phyloP scores from a whole-genome alignment of 441 rosid genomes.

The Gossypium schwendimanii region DNA sequence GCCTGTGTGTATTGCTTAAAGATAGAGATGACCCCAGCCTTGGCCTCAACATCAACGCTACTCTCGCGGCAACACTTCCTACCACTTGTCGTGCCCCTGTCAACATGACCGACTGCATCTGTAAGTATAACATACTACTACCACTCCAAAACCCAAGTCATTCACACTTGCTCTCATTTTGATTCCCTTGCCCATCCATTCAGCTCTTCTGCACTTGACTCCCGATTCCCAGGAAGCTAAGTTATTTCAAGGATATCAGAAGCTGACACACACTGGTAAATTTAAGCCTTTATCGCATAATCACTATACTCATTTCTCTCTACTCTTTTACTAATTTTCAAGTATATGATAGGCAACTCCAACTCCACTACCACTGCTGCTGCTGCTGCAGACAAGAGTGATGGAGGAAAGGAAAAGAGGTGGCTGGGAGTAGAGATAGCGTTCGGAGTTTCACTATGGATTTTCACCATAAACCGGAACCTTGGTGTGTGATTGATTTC shows the following conservation, averaged over 20 bases:
- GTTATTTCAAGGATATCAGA: slow-evolving; percentile 47
- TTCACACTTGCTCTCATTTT: neutral
- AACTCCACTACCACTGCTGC: slow-evolving; percentile 16
- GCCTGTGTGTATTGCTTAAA: slow-evolving; percentile 61
- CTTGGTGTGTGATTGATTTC: neutral
- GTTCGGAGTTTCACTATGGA: slow-evolving; percentile 30
- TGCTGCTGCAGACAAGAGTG: slow-evolving; percentile 30
- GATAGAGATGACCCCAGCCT: slow-evolving; percentile 74
- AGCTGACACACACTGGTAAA: slow-evolving; percentile 17
- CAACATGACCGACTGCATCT: slow-evolving; percentile 51
- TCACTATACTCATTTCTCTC: neutral
- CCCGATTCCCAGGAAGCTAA: slow-evolving; percentile 62
- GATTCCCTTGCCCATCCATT: neutral
- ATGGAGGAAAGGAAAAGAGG: slow-evolving; percentile 22
- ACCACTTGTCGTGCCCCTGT: slow-evolving; percentile 38
- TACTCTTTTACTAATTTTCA: too few species aligned
- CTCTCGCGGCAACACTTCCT: slow-evolving; percentile 68
- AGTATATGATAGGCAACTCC: neutral
- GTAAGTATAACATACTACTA: slow-evolving; percentile 29
- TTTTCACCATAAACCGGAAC: slow-evolving; percentile 7
- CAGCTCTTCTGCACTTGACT: slow-evolving; percentile 58
- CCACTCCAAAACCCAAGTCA: neutral
- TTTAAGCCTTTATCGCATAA: neutral
- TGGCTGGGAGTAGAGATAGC: slow-evolving; percentile 29
- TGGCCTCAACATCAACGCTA: slow-evolving; percentile 54